These are phyloP conservation scores for Globisporangium perplexum DNA, from an alignment of 352 stramenopile genomes.

Conservation along the genomic window DNA sequence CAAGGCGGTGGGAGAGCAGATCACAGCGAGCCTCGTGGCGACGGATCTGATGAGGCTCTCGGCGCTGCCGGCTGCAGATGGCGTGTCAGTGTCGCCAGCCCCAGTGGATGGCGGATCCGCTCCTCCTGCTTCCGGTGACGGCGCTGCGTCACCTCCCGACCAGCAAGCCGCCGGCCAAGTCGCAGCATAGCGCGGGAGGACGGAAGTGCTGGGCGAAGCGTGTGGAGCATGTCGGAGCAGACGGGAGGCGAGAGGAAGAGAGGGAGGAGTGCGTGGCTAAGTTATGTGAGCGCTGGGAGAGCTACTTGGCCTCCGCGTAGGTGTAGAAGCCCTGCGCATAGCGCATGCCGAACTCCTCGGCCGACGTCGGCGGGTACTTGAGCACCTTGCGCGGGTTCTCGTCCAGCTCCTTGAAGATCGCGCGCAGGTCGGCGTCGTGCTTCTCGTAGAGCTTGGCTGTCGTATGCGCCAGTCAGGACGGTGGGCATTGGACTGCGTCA, in stretches of 20 bases:
- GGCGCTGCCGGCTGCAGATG: neutral
- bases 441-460: constrained; percentile 55
- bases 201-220: too few species aligned
- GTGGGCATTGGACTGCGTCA: neutral
- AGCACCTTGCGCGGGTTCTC: constrained; percentile 75
- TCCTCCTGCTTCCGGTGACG: neutral
- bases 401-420: constrained; percentile 72
- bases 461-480: neutral
- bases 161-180: neutral
- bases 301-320: constrained; percentile 71
- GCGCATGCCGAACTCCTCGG: constrained; percentile 68
- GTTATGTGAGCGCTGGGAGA: neutral
- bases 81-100: too few species aligned
- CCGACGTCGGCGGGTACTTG: constrained; percentile 57
- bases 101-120: too few species aligned
- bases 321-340: constrained; percentile 85
- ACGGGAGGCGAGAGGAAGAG: neutral
- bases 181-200: too few species aligned
- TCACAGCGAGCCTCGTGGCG: neutral
- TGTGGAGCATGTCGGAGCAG: too few species aligned
- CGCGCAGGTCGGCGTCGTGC: constrained; percentile 48
- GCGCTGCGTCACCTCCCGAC: too few species aligned
- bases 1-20: neutral
- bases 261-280: neutral
- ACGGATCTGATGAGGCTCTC: neutral